A percentile compares a stretch with the other conserved stretches of the same genome.
Evolutionary conservation across 176 grass and related monocot species (phyloP).

Genomic region (Zoysia pacifica): DNA sequence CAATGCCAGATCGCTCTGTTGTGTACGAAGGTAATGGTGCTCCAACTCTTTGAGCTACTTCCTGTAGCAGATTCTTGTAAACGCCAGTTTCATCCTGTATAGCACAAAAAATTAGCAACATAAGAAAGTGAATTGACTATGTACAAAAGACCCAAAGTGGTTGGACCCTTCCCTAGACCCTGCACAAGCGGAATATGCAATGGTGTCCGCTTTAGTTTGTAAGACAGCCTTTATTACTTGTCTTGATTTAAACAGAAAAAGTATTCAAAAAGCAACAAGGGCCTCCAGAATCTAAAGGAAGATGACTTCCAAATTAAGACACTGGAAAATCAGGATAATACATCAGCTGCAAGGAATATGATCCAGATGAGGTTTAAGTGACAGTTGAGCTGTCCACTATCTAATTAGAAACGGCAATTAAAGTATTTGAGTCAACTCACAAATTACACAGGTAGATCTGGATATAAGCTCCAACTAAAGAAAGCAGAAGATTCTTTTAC

Average conservation of each 20-base stretch:
- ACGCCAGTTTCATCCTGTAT: conserved; percentile 97
- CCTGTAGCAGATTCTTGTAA: conserved; percentile 95
- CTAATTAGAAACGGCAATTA: conserved; percentile 21
- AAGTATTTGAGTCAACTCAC: conserved; percentile 17
- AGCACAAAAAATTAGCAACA: conserved; percentile 20
- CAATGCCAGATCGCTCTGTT: conserved; percentile 78
- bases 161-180: no score
- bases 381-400: conserved; percentile 29
- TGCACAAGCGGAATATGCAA: background rate
- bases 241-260: conserved; percentile 28
- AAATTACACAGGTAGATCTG: conserved; percentile 21
- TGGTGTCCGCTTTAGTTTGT: conserved; percentile 19
- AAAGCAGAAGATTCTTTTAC: background rate
- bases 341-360: conserved; percentile 40
- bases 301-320: conserved; percentile 51
- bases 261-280: conserved; percentile 18
- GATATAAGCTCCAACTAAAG: background rate
- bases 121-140: conserved; percentile 11
- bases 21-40: conserved; percentile 83
- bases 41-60: conserved; percentile 95
- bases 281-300: conserved; percentile 29
- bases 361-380: conserved; percentile 27
- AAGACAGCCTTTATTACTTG: conserved; percentile 16
- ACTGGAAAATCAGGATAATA: conserved; percentile 18
- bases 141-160: background rate